Base-by-base conservation (phyloP, 2,329 filamentous ascomycete species). In the Sporothrix inflata region DNA sequence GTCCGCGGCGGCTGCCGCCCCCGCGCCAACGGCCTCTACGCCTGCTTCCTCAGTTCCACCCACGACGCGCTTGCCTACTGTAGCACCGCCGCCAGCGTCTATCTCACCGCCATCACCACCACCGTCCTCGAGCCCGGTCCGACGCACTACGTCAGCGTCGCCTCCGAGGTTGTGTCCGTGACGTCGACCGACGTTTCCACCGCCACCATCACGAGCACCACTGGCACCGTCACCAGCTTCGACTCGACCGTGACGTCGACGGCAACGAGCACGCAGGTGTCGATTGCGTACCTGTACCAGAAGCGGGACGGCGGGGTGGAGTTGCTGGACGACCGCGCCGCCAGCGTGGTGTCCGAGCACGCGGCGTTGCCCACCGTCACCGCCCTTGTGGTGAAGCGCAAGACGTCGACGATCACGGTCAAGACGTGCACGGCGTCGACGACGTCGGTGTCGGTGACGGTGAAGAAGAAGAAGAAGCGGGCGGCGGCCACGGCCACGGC, bases 51-150 rank as follows among this genome's bases (percentile, higher is more conserved):
- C 12, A 47, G 34, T 21, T 21, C 47, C 38, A 69, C 67, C 34
- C 9, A 30, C 67, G 38, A 42, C 4, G 67, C 67, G 12, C 49
- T 69, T 2, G 38, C 8, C 21, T 69, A 69, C 67, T 69, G 67
- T 38, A 60, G 67, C 51, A 57, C 67, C 67, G 67, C 12, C 9
- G 67, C 49, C 38, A 9, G 51, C 12, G n/a, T 69, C 6, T 69
- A 42, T 40, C 30, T 45, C n/a, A 27, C 67, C 51, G 21, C 38
- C 19, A 8, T 6, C 3, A 69, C 67, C 5, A 34, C 38, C 8
- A 24, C 14, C 0, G 51, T 47, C 30, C 2, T 45, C 16, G 67
- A 57, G 40, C 21, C 51, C 14, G 61, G 61, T 1, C 67, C 67
- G 21, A 60, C 51, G 5, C 12, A 24, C 3, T 60, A 45, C 14